Percentiles rank a stretch among this genome's conserved stretches.
Evolutionary conservation across 495 filamentous ascomycete species (phyloP).

Genomic region (Penicillium nucicola): DNA sequence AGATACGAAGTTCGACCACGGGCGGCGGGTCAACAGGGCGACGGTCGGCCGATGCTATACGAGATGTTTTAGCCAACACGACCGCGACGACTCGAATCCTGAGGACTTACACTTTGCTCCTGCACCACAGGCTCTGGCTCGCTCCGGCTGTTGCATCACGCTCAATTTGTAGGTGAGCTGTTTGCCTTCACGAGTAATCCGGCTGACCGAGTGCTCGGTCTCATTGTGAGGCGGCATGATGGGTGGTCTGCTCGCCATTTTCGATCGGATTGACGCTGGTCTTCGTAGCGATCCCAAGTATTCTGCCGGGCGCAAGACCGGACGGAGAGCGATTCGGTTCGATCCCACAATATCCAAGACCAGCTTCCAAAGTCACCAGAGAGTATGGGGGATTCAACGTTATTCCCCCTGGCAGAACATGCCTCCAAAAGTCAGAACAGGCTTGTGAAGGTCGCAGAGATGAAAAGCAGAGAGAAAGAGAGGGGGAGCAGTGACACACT

Average conservation of each 20-base stretch:
- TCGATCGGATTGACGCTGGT: slow-evolving; percentile 3
- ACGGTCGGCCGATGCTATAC: slow-evolving; percentile 84
- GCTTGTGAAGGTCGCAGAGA: too few species aligned
- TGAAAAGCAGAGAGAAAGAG: too few species aligned
- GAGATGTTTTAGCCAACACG: slow-evolving; percentile 10
- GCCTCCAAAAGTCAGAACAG: too few species aligned
- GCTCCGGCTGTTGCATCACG: slow-evolving; percentile 92
- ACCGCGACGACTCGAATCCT: background rate
- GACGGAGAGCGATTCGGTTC: too few species aligned
- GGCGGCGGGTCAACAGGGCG: slow-evolving; percentile 96
- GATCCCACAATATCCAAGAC: background rate
- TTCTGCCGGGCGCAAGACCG: slow-evolving; percentile 7
- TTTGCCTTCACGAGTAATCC: slow-evolving; percentile 75
- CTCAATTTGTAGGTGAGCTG: slow-evolving; percentile 76
- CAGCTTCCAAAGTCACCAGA: too few species aligned
- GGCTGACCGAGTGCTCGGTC: slow-evolving; percentile 54
- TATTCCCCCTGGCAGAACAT: background rate
- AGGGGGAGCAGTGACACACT: too few species aligned
- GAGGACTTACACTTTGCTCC: slow-evolving; percentile 81
- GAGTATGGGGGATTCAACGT: background rate
- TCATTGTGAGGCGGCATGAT: slow-evolving; percentile 50
- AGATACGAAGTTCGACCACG: slow-evolving; percentile 89
- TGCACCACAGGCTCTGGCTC: slow-evolving; percentile 92
- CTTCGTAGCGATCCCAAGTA: background rate
- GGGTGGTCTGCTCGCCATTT: slow-evolving; percentile 34